Conservation (phyloP, 257 asterid genomes). For the Galeopsis tetrahit region DNA sequence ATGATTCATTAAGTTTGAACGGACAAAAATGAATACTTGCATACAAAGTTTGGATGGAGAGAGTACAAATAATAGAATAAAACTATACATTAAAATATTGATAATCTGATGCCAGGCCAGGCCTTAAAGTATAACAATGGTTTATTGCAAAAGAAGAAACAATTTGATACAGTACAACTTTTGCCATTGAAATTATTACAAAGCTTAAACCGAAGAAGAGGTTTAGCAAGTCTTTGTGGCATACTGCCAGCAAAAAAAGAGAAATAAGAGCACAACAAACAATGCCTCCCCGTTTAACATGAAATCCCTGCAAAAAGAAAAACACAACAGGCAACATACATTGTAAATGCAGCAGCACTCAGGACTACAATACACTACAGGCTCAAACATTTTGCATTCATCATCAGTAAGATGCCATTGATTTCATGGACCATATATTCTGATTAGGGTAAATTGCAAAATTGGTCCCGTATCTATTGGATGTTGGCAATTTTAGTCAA, state of each 20-base stretch:
- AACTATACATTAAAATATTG: too few relatives aligned
- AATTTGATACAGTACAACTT: background rate
- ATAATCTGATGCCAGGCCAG: too few relatives aligned
- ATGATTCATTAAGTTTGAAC: too few relatives aligned
- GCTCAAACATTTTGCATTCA: background rate
- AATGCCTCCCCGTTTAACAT: background rate
- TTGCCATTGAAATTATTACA: slow-evolving; percentile 26
- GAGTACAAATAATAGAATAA: too few relatives aligned
- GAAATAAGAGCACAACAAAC: background rate
- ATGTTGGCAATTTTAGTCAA: too few relatives aligned
- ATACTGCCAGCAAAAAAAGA: background rate
- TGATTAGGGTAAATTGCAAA: too few relatives aligned
- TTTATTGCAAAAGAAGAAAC: too few relatives aligned
- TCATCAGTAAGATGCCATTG: background rate
- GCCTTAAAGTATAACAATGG: too few relatives aligned
- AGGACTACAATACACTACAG: background rate
- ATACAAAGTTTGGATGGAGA: too few relatives aligned
- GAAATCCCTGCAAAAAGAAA: slow-evolving; percentile 28
- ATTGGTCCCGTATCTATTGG: too few relatives aligned
- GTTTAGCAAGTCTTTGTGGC: slow-evolving; percentile 17
- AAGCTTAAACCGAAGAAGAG: background rate
- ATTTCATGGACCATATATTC: background rate
- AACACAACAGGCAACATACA: background rate
- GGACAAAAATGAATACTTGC: too few relatives aligned
- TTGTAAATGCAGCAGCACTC: background rate